Base-by-base conservation (phyloP, 176 grass and related monocot genomes). In the Oryza glumipatula region DNA sequence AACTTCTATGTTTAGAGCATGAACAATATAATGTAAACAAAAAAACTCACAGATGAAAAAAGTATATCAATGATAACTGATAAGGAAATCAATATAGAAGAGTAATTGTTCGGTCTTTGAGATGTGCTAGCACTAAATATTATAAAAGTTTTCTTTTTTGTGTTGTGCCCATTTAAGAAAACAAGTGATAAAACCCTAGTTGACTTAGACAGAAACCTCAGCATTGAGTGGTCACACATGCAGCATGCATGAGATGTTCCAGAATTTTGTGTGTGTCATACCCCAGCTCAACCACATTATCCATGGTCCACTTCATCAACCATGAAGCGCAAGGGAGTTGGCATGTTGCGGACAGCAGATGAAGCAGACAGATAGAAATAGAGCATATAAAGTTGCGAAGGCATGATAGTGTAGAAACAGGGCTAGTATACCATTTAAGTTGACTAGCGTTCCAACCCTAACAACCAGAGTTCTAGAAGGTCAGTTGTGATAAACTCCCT, bases 21-120 rank as follows among this genome's bases (percentile, higher is more conserved):
- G 68, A 89, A 68, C 23, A 67, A 77, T 26, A 73, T 44, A 66
- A 83, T 79, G 65, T 24, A 77, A 81, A 58, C 19, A 2, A 81
- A 54, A 54, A 12, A 39, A 6, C 28, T 41, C 35, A 61, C 7
- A 61, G 16, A 65, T 22, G 11, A 70, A 24, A 72, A 83, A 47
- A 63, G 2, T 9, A 63, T 3, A 63, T 63, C 19, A 61, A 22
- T 0, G 44, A 21, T n/a, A 79, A 78, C 54, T 72, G 65, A 65
- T 56, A 82, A 72, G 61, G 54, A 68, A 77, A 74, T 43, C 58
- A 74, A 22, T 6, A 36, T 9, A 36, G 6, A 66, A 4, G 17
- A 7, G 26, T 33, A 4, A 72, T 43, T 16, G 14, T 80, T 86
- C 1, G 6, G 11, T 26, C 67, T 26, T 71, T 24, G 14, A 41